Evolutionary conservation across 2,329 filamentous ascomycete genomes (phyloP).

Genomic region (Magnaporthiopsis poae): DNA sequence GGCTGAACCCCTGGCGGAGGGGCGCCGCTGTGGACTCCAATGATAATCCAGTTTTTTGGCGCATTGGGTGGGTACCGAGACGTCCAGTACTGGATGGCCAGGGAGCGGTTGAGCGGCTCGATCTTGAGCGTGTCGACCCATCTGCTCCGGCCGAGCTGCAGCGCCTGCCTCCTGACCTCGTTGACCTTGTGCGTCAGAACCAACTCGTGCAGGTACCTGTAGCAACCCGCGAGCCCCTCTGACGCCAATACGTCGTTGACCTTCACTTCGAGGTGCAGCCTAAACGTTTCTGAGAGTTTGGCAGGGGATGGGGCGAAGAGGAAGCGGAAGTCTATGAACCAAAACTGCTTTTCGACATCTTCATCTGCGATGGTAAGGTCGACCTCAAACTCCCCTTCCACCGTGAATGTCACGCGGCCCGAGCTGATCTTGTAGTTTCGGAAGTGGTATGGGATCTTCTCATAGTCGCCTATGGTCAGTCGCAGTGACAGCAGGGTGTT

Average conservation of each 20-base stretch:
- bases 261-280: slow-evolving; percentile 56
- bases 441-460: slow-evolving; percentile 66
- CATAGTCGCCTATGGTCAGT: slow-evolving; percentile 73
- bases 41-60: slow-evolving; percentile 80
- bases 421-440: slow-evolving; percentile 67
- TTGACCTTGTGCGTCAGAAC: slow-evolving; percentile 83
- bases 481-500: slow-evolving; percentile 76
- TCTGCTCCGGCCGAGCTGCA: slow-evolving; percentile 54
- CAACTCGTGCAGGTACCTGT: slow-evolving; percentile 77
- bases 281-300: slow-evolving; percentile 51
- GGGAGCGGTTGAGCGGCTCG: slow-evolving; percentile 67
- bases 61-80: slow-evolving; percentile 45
- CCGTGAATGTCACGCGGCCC: slow-evolving; percentile 81
- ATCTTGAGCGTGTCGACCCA: slow-evolving; percentile 74
- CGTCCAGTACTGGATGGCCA: slow-evolving; percentile 88
- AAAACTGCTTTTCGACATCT: slow-evolving; percentile 73
- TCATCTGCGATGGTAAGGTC: slow-evolving; percentile 87
- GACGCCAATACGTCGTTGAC: slow-evolving; percentile 62
- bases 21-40: slow-evolving; percentile 63
- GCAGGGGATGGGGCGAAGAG: slow-evolving; percentile 61
- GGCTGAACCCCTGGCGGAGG: slow-evolving; percentile 22
- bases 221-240: slow-evolving; percentile 69
- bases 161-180: slow-evolving; percentile 68
- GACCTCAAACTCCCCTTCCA: slow-evolving; percentile 79
- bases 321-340: slow-evolving; percentile 86